Evolutionary conservation across 768 basidiomycete genomes (phyloP).

Genomic region (Trametes meyenii): DNA sequence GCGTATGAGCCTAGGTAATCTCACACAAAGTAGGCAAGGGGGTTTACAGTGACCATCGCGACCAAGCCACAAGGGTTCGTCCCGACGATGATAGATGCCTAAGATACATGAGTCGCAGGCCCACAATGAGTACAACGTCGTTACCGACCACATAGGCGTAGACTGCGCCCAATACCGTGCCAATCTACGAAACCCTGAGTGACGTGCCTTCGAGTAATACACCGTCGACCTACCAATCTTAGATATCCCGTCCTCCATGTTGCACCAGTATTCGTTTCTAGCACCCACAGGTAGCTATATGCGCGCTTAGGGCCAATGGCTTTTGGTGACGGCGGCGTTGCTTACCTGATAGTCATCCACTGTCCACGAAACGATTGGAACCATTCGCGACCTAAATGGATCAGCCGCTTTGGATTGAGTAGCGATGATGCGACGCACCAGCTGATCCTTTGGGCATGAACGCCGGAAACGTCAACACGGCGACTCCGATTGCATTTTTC

Average conservation of each 20-base stretch:
- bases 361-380: conserved; percentile 44
- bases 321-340: neutral
- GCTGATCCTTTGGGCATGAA: conserved; percentile 41
- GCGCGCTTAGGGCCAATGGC: neutral
- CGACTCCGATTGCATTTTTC: conserved; percentile 49
- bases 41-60: conserved; percentile 41
- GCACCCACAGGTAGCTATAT: conserved; percentile 46
- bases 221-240: conserved; percentile 40
- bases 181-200: conserved; percentile 26
- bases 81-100: conserved; percentile 44
- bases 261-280: conserved; percentile 55
- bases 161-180: conserved; percentile 36
- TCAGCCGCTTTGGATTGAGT: neutral
- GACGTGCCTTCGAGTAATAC: no score
- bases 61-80: conserved; percentile 48
- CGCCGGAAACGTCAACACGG: conserved; percentile 44
- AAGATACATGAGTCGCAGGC: neutral
- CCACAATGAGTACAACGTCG: no score
- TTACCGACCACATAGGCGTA: conserved; percentile 37
- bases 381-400: conserved; percentile 40
- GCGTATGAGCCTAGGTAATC: neutral
- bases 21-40: neutral
- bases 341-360: conserved; percentile 50
- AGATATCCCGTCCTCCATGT: conserved; percentile 51
- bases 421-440: conserved; percentile 31